Evolutionary conservation across 805 yeast species (phyloP).

Genomic region (Yarrowia alimentaria): DNA sequence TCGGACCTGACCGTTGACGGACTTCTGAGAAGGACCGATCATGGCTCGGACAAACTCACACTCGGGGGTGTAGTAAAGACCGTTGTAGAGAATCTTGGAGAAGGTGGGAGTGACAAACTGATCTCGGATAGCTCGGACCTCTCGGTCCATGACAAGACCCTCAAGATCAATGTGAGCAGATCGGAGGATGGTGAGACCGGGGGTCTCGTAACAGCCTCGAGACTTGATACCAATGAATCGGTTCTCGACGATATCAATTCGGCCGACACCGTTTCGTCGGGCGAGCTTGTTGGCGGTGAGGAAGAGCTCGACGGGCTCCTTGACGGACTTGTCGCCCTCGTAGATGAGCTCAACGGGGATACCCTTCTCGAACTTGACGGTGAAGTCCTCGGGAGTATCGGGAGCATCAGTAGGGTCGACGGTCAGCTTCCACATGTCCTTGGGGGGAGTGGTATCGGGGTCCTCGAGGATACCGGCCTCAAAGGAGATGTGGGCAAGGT

Average conservation of each 20-base stretch:
- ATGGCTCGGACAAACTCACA: constrained; percentile 82
- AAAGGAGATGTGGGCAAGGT: constrained; percentile 97
- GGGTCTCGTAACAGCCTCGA: constrained; percentile 99
- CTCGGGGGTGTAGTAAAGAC: constrained; percentile 97
- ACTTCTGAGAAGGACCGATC: constrained; percentile 87
- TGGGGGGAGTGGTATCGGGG: constrained; percentile 98
- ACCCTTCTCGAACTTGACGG: constrained; percentile 81
- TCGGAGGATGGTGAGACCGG: constrained; percentile 94
- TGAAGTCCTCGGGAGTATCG: constrained; percentile 82
- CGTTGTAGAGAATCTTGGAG: constrained; percentile 89
- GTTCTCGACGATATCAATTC: constrained; percentile 98
- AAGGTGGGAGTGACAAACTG: constrained; percentile 90
- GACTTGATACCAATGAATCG: constrained; percentile 98
- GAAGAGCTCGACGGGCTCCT: constrained; percentile 91
- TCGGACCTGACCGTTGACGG: constrained; percentile 96
- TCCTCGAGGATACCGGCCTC: constrained; percentile 99
- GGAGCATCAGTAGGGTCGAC: constrained; percentile 97
- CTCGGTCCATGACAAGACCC: constrained; percentile 95
- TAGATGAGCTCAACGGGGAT: constrained; percentile 77
- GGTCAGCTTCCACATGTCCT: constrained; percentile 99
- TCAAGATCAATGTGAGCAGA: constrained; percentile 92
- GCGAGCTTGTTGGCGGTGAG: constrained; percentile 90
- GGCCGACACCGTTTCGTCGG: constrained; percentile 99
- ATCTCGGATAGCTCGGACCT: constrained; percentile 95
- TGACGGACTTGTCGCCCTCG: constrained; percentile 56